Base-by-base conservation (phyloP, 441 rosid species). In the Mallotus repandus region DNA sequence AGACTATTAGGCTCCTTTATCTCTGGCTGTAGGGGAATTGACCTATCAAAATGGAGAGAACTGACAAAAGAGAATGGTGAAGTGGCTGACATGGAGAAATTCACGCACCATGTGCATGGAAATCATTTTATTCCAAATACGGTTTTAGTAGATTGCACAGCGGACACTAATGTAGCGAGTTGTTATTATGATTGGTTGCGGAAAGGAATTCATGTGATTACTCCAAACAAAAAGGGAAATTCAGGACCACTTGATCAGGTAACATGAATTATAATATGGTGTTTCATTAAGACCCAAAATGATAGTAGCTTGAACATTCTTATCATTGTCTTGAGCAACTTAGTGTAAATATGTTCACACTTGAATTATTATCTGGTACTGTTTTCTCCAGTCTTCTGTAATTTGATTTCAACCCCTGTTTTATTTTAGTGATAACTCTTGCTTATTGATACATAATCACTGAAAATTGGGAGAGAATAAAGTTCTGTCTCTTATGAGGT, bases 161-260 rank as follows among this genome's bases (percentile, higher is more conserved):
- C 98, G 54, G 97, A 94, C 72, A 81, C 98, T 58, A 72, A 16
- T 70, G 80, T 94, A 71, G 97, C 97, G 4, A 82, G 88, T 79
- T 74, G 75, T 86, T 92, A 94, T 81, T 78, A 86, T 80, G 85
- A 86, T 75, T 94, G 98, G 98, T 80, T 94, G 78, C 80, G 85
- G 22, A 86, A 77, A 81, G 98, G 98, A 74, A 90, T 92, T 82
- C 97, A 94, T 69, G 94, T 94, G 67, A 88, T 94, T 73, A 92
- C 98, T 63, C 98, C 97, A 32, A 94, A 94, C 79, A 92, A 94
- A 83, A 94, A 84, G 79, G 97, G 97, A 32, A 94, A 92, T 82
- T 94, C 98, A 46, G 98, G 97, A 60, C 97, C 98, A 19, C 95
- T 94, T 74, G 95, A 92, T 78, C 89, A 83, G 88, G 98, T 91